Base-by-base conservation (phyloP, 1,139 yeast genomes). In the Williopsis jadinii region DNA sequence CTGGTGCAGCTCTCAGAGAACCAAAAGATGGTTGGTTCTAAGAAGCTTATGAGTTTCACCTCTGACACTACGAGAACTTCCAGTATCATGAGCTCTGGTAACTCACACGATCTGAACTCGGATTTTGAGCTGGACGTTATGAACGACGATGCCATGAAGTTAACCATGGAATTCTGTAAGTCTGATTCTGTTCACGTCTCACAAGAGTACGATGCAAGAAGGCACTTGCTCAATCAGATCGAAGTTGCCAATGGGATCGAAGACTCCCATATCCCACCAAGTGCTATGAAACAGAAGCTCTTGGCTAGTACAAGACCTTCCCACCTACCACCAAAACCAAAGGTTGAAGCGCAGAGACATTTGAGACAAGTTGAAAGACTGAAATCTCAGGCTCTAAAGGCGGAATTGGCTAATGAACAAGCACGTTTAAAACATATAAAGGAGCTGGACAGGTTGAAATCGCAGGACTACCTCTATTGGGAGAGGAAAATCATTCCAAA, bases 241-340 rank as follows among this genome's bases (percentile, higher is more conserved):
- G 52, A 50, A 46, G 50, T 13, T 46, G 43, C 52, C 14, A 50
- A 43, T 35, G 47, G 47, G 11, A 33, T 41, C 8, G 49, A 52
- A 33, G 50, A 44, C 28, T 30, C 40, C 10, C 39, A 46, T 10
- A 24, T 34, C 3, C 57, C 62, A 8, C 35, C 43, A 14, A 52
- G 56, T 28, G 46, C 49, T 28, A 48, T 52, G 33, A 62, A 64
- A 38, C 49, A 58, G 30, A 60, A 64, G 31, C 63, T 65, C 43
- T 45, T 70, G 29, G 60, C 80, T 0, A 64, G 68, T 30, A 80
- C 88, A 1, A 65, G 92, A 38, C 90, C 85, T 12, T 62, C 72
- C 1, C 75, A 80, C 67, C 60, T 83, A 34, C 90, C 92, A 2
- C 87, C 88, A 28, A 83, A 83, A 58, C 61, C 74, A 19, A 56